Evolutionary conservation across 176 grass and related monocot species (phyloP).

Genomic region (Hsuehochloa calcarea): DNA sequence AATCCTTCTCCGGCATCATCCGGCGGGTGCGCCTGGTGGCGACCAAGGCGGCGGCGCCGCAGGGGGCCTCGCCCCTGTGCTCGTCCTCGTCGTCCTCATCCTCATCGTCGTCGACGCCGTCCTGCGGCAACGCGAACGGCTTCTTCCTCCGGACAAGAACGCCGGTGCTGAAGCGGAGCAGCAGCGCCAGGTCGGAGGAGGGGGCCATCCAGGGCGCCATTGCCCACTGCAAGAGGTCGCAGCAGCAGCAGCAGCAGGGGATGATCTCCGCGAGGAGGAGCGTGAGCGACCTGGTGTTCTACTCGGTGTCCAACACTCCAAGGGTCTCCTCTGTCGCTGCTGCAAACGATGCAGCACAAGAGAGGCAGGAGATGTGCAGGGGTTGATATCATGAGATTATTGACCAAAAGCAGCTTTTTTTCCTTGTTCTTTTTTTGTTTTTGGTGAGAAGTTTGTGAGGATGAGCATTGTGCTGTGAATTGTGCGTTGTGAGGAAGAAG

Average conservation of each 20-base stretch:
- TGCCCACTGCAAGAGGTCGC: slow-evolving; percentile 86
- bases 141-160: slow-evolving; percentile 25
- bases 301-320: slow-evolving; percentile 51
- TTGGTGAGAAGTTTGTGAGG: slow-evolving; percentile 20
- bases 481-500: slow-evolving; percentile 6
- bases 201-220: slow-evolving; percentile 88
- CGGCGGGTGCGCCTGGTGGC: slow-evolving; percentile 55
- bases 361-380: slow-evolving; percentile 65
- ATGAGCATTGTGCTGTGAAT: slow-evolving; percentile 40
- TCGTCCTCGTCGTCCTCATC: slow-evolving; percentile 41
- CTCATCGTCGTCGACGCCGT: slow-evolving; percentile 47
- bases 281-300: slow-evolving; percentile 59
- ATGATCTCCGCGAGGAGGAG: slow-evolving; percentile 43
- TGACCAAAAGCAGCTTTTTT: background rate
- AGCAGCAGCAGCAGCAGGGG: slow-evolving; percentile 41
- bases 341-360: slow-evolving; percentile 37
- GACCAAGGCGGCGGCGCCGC: slow-evolving; percentile 24
- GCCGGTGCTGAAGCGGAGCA: slow-evolving; percentile 60
- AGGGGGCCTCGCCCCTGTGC: slow-evolving; percentile 44
- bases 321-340: slow-evolving; percentile 43
- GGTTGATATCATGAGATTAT: slow-evolving; percentile 25
- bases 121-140: slow-evolving; percentile 35
- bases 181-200: slow-evolving; percentile 69
- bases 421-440: background rate
- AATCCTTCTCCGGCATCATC: slow-evolving; percentile 86